These are phyloP conservation scores for Spathaspora sp. DNA, from an alignment of 1,139 yeast species.

Conservation along the genomic window DNA sequence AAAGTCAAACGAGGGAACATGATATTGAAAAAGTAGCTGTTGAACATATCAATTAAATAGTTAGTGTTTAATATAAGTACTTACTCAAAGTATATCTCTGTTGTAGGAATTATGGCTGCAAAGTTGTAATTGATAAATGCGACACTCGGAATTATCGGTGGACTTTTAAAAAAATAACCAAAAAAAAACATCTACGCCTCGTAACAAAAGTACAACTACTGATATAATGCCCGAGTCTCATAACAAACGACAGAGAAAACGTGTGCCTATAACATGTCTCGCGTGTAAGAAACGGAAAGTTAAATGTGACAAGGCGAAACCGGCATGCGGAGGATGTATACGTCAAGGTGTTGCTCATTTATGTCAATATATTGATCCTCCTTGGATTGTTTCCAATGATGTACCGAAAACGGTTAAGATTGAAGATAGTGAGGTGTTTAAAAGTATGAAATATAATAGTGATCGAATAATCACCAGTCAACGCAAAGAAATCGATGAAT, in stretches of 20 bases:
- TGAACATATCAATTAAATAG: not conserved
- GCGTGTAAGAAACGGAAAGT: conserved; percentile 46
- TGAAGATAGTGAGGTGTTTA: conserved; percentile 23
- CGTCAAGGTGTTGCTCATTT: conserved; percentile 43
- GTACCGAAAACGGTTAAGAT: conserved; percentile 5
- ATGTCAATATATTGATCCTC: conserved; percentile 45
- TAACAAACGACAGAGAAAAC: conserved; percentile 25
- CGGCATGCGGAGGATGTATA: conserved; percentile 46
- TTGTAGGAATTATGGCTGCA: no score
- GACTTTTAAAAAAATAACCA: not conserved
- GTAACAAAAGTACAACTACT: not conserved
- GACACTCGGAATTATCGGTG: no score
- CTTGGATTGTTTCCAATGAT: conserved; percentile 27
- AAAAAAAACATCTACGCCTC: not conserved
- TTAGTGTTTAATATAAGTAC: no score
- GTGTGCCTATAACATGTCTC: conserved; percentile 45
- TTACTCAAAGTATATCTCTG: no score
- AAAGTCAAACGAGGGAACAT: conserved; percentile 1
- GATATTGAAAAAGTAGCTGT: conserved; percentile 3
- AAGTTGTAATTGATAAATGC: no score
- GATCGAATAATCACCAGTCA: conserved; percentile 28
- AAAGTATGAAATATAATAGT: conserved; percentile 19
- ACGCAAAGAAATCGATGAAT: conserved; percentile 35
- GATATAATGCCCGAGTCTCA: not conserved
- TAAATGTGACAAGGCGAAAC: conserved; percentile 44